Evolutionary conservation across 495 filamentous ascomycete genomes (phyloP), one percentile per base, ranked within the genome.

Genomic region (Tuber umbilicatum): DNA sequence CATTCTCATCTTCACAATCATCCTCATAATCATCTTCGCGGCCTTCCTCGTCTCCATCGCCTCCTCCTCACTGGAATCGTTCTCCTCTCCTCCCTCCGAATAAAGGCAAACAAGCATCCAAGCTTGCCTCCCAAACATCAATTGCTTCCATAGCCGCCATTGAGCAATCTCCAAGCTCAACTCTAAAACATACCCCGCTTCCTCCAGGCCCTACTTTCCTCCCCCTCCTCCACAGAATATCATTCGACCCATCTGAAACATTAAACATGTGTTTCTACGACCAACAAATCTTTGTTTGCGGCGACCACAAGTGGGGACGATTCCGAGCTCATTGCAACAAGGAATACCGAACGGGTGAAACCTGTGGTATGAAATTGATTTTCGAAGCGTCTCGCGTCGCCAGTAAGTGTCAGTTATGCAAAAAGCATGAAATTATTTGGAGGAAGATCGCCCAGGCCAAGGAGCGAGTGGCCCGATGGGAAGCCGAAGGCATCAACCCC

Each of bases 291-390:
- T 82, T 80, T 70, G 76, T 73, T 60, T 99, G 95, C 85, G 90
- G 90, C 81, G 94, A 95, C 87, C 97, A 90, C 90, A 94, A 94
- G 84, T 99, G 96, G 95, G 92, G 92, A 79, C 90, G 90, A 84
- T 97, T 98, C 87, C 90, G 92, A 76, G 89, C 94, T 84, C 95
- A 97, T 79, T 99, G 96, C 89, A 90, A 91, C 83, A 92, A 91
- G 85, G 95, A 99, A 82, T 97, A 98, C 86, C 93, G 96, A 80
- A 97, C 91, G 70, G 95, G 95, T 82, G 95, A 99, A 87, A 98
- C 95, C 64, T 99, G 95, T 85, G 95, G 95, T 80, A 93, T 97
- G 87, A 95, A 91, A 86, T 89, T 97, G 82, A 90, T 97, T 83
- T 89, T 89, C 85, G 83, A 90, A 85, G 89, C 92, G 83, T 81